A percentile compares a stretch with the other conserved stretches of the same genome.
Evolutionary conservation across 108 stramenopile genomes (phyloP).

Genomic region (Stephanodiscus minutulus): DNA sequence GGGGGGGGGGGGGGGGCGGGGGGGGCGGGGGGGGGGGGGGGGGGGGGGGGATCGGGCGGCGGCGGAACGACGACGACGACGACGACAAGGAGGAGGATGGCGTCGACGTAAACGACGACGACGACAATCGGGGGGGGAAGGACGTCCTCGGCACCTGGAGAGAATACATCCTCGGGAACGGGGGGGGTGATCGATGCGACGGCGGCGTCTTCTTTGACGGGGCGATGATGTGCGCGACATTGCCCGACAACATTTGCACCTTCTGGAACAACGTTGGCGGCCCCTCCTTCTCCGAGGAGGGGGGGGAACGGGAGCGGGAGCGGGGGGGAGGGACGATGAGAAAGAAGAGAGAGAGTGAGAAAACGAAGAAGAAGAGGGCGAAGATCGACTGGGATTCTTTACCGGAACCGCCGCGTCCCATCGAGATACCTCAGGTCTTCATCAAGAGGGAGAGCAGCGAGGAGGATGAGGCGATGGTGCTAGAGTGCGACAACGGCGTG

Average conservation of each 20-base stretch:
- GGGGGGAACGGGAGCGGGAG: neutral
- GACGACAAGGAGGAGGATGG: no score
- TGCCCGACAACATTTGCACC: neutral
- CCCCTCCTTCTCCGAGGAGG: neutral
- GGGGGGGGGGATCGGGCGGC: no score
- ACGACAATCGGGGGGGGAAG: neutral
- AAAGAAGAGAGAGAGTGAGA: neutral
- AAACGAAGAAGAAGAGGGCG: neutral
- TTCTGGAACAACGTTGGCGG: constrained; percentile 4
- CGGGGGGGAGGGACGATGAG: neutral
- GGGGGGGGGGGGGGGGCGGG: no score
- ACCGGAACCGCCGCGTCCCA: neutral
- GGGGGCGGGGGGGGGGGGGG: no score
- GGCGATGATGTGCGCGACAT: neutral
- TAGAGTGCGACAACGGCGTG: neutral
- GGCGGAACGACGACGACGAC: no score
- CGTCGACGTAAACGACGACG: neutral
- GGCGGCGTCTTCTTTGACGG: neutral
- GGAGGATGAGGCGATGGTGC: neutral
- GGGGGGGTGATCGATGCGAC: neutral
- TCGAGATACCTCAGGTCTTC: neutral
- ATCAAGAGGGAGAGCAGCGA: neutral
- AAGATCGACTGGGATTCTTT: neutral
- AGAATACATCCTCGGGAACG: neutral
- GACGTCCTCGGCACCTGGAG: neutral